Evolutionary conservation across 192 early-diverging fungal species (phyloP), one percentile per base, ranked within the genome.

Genomic region (Coemansia sp.): DNA sequence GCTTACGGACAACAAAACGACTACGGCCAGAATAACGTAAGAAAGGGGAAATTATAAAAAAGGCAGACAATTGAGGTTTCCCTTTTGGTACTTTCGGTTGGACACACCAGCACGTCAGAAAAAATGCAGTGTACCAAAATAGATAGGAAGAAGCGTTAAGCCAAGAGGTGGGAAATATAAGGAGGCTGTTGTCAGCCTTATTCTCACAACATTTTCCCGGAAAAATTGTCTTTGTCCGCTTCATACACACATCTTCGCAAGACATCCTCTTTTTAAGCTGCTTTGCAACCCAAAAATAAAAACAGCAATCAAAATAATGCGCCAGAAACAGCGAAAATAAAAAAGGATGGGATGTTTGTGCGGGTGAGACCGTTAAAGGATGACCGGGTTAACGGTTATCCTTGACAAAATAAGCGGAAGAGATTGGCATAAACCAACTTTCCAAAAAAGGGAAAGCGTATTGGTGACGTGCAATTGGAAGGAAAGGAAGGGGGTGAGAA

Each of bases 321-420:
- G 21, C 23, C 51, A 53, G 51, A 11, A 26, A 53, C 51, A 2
- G 51, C 9, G 11, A 24, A 53, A 26, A 26, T 6, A 53, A 26
- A 10, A 53, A 20, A 49, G 48, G 21, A 21, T 10, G 24, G 24
- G 24, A 0, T 26, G 10, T 26, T 26, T 24, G 15, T 21, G 51
- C 14, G 21, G 8, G 7, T 26, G 21, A 2, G 11, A 26, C 51
- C 51, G 15, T 53, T 7, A 53, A 53, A 53, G 23, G 51, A 11
- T 53, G 51, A 11, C 24, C 24, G 21, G 51, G 30, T 23, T 53
- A 53, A 53, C 24, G 23, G 51, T 53, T 53, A 53, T 53, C 51
- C 6, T 53, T 53, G 51, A 53, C 51, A 53, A 53, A 53, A 16
- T 20, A 26, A 53, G 23, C 51, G 51, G 51, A 53, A 53, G 51